phyloP scores from a whole-genome alignment of 225 moss, liverwort and hornwort species.

The Lunularia cruciata region DNA sequence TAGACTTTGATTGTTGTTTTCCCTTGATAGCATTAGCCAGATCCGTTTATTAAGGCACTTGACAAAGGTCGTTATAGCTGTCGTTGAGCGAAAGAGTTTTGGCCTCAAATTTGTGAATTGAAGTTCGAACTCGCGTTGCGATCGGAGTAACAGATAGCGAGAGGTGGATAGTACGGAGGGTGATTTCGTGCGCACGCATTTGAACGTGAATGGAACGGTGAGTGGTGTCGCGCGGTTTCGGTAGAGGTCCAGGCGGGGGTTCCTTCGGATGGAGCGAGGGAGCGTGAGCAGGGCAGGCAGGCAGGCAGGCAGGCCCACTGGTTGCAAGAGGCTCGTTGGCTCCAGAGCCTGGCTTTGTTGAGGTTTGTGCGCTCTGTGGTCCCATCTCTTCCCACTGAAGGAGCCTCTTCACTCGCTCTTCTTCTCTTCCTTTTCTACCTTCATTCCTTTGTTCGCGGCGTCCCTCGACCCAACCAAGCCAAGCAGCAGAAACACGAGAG shows the following conservation, averaged over 20 bases:
- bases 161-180: no score
- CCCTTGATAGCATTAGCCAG: no score
- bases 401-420: not conserved
- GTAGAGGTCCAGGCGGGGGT: not conserved
- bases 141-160: no score
- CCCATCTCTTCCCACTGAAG: slow-evolving; percentile 20
- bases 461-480: slow-evolving; percentile 9
- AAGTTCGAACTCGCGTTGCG: no score
- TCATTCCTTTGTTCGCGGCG: slow-evolving; percentile 12
- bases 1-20: no score
- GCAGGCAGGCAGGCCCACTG: slow-evolving; percentile 23
- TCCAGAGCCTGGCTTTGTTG: slow-evolving; percentile 12
- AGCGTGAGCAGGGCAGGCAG: slow-evolving; percentile 15
- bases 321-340: slow-evolving; percentile 26
- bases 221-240: slow-evolving; percentile 20
- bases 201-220: slow-evolving; percentile 21
- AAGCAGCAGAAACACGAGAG: slow-evolving; percentile 12
- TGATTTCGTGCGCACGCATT: no score
- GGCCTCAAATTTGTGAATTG: no score
- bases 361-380: slow-evolving; percentile 19
- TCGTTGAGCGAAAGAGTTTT: no score
- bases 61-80: no score
- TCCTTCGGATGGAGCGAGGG: slow-evolving; percentile 19
- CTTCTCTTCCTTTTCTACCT: not conserved
- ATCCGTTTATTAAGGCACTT: no score